Conservation (phyloP, 2,329 filamentous ascomycete genomes). For the Trichoderma cornu-damae region DNA sequence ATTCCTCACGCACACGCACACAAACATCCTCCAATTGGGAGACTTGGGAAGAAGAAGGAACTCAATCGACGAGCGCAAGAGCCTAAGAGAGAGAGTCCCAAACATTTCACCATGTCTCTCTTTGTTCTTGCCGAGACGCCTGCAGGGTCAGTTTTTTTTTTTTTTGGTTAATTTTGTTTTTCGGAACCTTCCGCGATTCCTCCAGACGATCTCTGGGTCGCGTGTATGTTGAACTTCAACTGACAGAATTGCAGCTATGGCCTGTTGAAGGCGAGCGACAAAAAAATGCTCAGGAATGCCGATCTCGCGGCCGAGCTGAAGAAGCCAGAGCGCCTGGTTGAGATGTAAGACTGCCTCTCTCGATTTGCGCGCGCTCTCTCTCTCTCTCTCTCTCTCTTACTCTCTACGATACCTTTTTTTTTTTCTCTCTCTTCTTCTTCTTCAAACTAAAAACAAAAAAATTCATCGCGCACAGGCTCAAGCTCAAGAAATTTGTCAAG, state of each 20-base stretch:
- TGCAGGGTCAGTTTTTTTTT: slow-evolving; percentile 66
- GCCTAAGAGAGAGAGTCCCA: slow-evolving; percentile 29
- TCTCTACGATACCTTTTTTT: slow-evolving; percentile 9
- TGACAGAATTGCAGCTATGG: slow-evolving; percentile 66
- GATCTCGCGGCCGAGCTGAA: slow-evolving; percentile 69
- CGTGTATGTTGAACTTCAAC: slow-evolving; percentile 19
- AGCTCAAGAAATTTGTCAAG: slow-evolving; percentile 95
- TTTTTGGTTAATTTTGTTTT: no score
- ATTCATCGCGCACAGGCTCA: slow-evolving; percentile 59
- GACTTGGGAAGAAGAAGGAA: slow-evolving; percentile 34
- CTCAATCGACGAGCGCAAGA: slow-evolving; percentile 31
- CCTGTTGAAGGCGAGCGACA: slow-evolving; percentile 97
- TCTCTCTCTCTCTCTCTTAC: slow-evolving; percentile 26
- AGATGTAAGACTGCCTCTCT: slow-evolving; percentile 59
- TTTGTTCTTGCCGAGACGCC: slow-evolving; percentile 93
- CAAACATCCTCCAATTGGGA: slow-evolving; percentile 33
- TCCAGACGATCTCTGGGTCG: not conserved
- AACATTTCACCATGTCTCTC: slow-evolving; percentile 63
- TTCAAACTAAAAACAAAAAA: slow-evolving; percentile 6
- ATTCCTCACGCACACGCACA: slow-evolving; percentile 34
- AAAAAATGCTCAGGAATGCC: slow-evolving; percentile 91
- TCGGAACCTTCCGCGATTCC: not conserved
- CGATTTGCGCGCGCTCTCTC: no score
- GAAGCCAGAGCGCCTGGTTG: slow-evolving; percentile 77
- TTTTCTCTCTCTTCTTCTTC: not conserved